Percentiles rank a stretch among this genome's conserved stretches.
These are phyloP conservation scores for Malus hybrid DNA, from an alignment of 331 rosid species.

Conservation along the genomic window DNA sequence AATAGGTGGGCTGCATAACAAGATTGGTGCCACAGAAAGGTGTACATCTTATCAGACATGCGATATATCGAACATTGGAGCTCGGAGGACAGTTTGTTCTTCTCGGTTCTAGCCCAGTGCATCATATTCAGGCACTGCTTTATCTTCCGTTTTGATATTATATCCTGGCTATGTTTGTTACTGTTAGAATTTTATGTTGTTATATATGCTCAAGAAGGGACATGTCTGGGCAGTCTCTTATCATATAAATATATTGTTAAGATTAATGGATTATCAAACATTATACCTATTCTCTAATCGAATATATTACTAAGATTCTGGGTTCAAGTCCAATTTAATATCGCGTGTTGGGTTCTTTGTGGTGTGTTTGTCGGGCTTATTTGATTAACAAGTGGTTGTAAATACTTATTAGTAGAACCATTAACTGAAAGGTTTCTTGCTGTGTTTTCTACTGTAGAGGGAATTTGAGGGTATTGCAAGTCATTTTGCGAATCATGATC, in stretches of 20 bases:
- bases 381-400: background rate
- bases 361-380: background rate
- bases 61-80: constrained; percentile 74
- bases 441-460: constrained; percentile 32
- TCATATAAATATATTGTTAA: background rate
- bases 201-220: background rate
- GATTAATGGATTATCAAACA: background rate
- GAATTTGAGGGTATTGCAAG: constrained; percentile 88
- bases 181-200: background rate
- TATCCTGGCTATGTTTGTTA: background rate
- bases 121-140: constrained; percentile 68
- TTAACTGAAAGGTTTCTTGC: background rate
- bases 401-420: background rate
- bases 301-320: no score
- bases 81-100: constrained; percentile 93
- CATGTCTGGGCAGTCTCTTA: background rate
- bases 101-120: constrained; percentile 92
- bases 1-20: constrained; percentile 89
- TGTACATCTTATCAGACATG: constrained; percentile 91
- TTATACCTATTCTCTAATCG: background rate
- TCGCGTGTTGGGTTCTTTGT: background rate
- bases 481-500: constrained; percentile 69
- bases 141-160: constrained; percentile 6
- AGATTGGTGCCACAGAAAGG: constrained; percentile 99
- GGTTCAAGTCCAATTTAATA: background rate